A percentile compares a stretch with the other conserved stretches of the same genome.
Evolutionary conservation across 352 stramenopile species (phyloP).

Genomic region (Pythium sp.): DNA sequence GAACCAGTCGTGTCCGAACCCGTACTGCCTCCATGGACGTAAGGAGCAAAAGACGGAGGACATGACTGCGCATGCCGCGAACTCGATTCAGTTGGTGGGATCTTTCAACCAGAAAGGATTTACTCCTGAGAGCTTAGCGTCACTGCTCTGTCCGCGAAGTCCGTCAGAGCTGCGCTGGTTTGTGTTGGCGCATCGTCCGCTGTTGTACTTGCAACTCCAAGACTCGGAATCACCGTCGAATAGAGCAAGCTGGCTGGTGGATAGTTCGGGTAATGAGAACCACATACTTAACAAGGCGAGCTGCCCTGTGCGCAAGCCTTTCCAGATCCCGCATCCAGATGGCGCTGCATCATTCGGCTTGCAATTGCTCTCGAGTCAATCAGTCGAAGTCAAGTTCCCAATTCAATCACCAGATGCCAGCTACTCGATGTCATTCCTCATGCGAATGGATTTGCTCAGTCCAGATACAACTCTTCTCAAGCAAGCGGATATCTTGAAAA

Average conservation of each 20-base stretch:
- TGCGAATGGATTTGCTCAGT: constrained; percentile 26
- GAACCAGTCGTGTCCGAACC: constrained; percentile 32
- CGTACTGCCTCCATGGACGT: constrained; percentile 32
- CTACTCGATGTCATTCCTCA: constrained; percentile 45
- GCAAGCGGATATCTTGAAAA: constrained; percentile 19
- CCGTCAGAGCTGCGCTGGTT: constrained; percentile 34
- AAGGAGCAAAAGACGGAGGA: neutral
- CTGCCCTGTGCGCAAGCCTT: constrained; percentile 56
- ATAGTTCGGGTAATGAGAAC: constrained; percentile 48
- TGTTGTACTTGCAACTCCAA: constrained; percentile 61
- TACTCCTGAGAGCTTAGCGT: constrained; percentile 30
- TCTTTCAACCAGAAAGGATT: constrained; percentile 35
- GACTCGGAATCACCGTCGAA: constrained; percentile 25
- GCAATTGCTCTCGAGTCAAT: constrained; percentile 35
- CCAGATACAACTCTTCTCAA: neutral
- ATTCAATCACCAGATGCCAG: constrained; percentile 10
- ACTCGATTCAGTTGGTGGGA: constrained; percentile 43
- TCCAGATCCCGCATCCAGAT: constrained; percentile 32
- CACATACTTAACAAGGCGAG: constrained; percentile 29
- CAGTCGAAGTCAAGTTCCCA: constrained; percentile 10
- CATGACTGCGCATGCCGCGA: constrained; percentile 36
- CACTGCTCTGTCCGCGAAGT: constrained; percentile 35
- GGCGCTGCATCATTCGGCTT: constrained; percentile 25
- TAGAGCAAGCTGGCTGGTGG: constrained; percentile 27
- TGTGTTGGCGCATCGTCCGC: constrained; percentile 37